These are phyloP conservation scores for Mortierella alpina DNA, from an alignment of 192 early-diverging fungal species.

Conservation along the genomic window DNA sequence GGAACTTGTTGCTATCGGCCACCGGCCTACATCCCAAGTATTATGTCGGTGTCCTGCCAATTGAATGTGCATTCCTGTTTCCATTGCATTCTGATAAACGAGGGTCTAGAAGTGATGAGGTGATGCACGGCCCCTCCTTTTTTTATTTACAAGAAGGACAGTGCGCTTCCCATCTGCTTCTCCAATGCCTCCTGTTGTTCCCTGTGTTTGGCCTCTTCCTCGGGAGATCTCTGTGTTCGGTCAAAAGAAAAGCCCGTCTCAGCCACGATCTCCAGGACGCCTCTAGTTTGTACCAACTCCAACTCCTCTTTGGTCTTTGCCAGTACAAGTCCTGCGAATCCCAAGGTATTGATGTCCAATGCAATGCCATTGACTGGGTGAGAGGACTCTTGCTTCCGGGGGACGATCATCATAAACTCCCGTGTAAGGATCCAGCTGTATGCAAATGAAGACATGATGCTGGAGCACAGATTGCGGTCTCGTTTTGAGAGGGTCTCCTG, in stretches of 20 bases:
- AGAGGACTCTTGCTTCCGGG: conserved; percentile 52
- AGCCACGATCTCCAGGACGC: conserved; percentile 35
- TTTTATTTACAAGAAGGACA: conserved; percentile 9
- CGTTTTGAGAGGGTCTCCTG: conserved; percentile 14
- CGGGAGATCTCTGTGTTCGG: not conserved
- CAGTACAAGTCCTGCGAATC: conserved; percentile 63
- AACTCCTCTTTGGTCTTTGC: conserved; percentile 56
- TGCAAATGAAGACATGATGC: conserved; percentile 25
- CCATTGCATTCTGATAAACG: too few species aligned
- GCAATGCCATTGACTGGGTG: conserved; percentile 9
- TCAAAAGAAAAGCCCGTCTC: conserved; percentile 36
- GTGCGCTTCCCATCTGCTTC: conserved; percentile 22
- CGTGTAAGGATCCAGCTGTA: conserved; percentile 67
- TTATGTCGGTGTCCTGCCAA: too few species aligned
- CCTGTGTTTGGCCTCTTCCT: conserved; percentile 11
- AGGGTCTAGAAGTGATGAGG: too few species aligned
- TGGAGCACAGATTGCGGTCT: conserved; percentile 8
- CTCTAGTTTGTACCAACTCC: conserved; percentile 39
- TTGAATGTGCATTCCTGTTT: too few species aligned
- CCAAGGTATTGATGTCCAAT: conserved; percentile 63
- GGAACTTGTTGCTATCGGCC: too few species aligned
- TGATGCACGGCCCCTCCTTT: too few species aligned
- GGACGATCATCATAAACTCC: conserved; percentile 66
- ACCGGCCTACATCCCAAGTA: too few species aligned
- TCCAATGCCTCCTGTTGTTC: conserved; percentile 19